These are phyloP conservation scores for Quercus engelmannii DNA, from an alignment of 306 rosid species.

Conservation along the genomic window DNA sequence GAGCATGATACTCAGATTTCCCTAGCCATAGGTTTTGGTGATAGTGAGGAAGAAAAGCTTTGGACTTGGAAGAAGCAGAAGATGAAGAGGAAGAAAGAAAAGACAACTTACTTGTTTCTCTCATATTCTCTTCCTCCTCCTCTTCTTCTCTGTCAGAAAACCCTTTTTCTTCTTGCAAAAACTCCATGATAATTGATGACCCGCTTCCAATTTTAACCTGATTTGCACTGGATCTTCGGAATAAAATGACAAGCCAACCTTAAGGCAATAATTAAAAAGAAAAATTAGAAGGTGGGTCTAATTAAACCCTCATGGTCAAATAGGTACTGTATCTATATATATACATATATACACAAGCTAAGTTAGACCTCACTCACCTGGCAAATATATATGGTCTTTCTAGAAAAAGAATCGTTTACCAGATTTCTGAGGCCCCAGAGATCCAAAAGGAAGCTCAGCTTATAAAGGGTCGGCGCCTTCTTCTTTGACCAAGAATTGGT, in stretches of 20 bases:
- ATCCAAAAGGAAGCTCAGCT: conserved; percentile 15
- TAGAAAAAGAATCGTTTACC: conserved; percentile 17
- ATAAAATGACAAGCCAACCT: background rate
- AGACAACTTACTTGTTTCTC: conserved; percentile 26
- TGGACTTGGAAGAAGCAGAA: conserved; percentile 29
- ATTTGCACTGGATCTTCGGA: conserved; percentile 23
- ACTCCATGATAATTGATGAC: conserved; percentile 35
- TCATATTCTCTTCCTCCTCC: conserved; percentile 35
- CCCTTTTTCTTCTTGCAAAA: conserved; percentile 50
- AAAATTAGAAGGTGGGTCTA: background rate
- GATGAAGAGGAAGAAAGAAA: conserved; percentile 24
- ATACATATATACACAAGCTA: background rate
- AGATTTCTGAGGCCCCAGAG: conserved; percentile 39
- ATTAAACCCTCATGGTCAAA: background rate
- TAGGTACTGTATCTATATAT: background rate
- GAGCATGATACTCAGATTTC: background rate
- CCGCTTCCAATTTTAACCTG: conserved; percentile 28
- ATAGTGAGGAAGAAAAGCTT: background rate
- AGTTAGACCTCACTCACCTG: conserved; percentile 20
- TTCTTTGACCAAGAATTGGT: conserved; percentile 48
- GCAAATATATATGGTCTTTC: background rate
- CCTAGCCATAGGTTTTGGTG: conserved; percentile 25
- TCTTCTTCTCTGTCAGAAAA: conserved; percentile 43
- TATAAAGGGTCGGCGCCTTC: conserved; percentile 55
- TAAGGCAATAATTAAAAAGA: background rate